A percentile compares a stretch with the other conserved stretches of the same genome.
Evolutionary conservation across 306 rosid species (phyloP).

Genomic region (Prunus fruticosa): DNA sequence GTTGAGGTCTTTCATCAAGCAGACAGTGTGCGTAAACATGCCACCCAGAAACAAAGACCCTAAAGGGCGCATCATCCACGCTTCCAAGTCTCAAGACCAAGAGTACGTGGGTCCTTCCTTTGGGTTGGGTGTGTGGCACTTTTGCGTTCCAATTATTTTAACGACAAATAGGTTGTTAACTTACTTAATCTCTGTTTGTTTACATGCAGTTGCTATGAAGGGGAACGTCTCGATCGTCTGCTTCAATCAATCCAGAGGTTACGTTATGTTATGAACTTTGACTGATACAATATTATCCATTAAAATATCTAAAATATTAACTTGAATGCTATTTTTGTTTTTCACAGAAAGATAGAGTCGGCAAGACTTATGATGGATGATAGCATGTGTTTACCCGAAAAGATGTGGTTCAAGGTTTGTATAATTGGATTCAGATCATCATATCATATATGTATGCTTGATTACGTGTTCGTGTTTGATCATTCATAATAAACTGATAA

Average conservation of each 20-base stretch:
- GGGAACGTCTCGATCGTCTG: constrained; percentile 45
- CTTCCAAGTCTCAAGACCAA: constrained; percentile 9
- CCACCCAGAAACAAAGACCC: constrained; percentile 9
- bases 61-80: background rate
- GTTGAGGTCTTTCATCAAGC: background rate
- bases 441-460: background rate
- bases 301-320: background rate
- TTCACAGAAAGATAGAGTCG: constrained; percentile 48
- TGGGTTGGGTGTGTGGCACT: background rate
- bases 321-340: background rate
- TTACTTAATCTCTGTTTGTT: background rate
- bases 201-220: constrained; percentile 53
- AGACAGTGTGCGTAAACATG: background rate
- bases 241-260: constrained; percentile 60
- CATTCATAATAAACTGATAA: background rate
- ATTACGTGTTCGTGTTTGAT: background rate
- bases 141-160: background rate
- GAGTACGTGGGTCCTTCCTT: background rate
- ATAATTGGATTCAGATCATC: background rate
- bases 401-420: constrained; percentile 72
- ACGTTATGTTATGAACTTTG: background rate
- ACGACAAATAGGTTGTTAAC: background rate
- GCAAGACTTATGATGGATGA: constrained; percentile 37
- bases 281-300: background rate
- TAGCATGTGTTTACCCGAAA: constrained; percentile 62